These are phyloP conservation scores for Ophiostoma australiae DNA, from an alignment of 2,329 filamentous ascomycete genomes.

Conservation along the genomic window DNA sequence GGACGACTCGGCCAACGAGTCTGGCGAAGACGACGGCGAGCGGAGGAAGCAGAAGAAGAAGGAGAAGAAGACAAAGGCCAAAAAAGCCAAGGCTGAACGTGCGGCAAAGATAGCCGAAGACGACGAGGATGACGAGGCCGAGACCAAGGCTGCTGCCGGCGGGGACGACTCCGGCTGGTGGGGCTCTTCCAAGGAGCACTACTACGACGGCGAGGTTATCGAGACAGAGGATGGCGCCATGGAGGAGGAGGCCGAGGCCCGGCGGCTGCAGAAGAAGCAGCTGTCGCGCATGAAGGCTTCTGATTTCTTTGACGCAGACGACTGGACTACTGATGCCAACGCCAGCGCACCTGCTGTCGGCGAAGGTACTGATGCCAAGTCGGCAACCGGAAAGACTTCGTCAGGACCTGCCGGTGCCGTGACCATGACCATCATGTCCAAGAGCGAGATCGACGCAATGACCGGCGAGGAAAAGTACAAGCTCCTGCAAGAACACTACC, in stretches of 20 bases:
- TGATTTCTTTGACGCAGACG: slow-evolving; percentile 89
- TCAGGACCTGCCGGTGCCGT: slow-evolving; percentile 51
- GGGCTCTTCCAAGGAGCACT: slow-evolving; percentile 83
- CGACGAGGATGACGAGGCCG: slow-evolving; percentile 51
- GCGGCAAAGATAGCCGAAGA: slow-evolving; percentile 38
- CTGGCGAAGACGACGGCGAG: slow-evolving; percentile 24
- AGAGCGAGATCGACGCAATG: slow-evolving; percentile 79
- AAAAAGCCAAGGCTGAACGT: slow-evolving; percentile 20
- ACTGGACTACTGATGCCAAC: slow-evolving; percentile 59
- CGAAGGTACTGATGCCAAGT: slow-evolving; percentile 25
- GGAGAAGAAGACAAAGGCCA: slow-evolving; percentile 34
- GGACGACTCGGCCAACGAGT: slow-evolving; percentile 30
- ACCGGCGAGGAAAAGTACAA: slow-evolving; percentile 65
- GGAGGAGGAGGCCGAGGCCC: slow-evolving; percentile 88
- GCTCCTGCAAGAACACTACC: slow-evolving; percentile 75
- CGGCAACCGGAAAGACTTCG: not conserved
- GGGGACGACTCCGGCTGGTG: slow-evolving; percentile 66
- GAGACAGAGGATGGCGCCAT: slow-evolving; percentile 65
- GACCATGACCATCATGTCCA: slow-evolving; percentile 77
- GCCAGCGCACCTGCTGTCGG: slow-evolving; percentile 39
- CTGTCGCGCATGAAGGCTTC: slow-evolving; percentile 81
- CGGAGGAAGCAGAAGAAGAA: slow-evolving; percentile 21
- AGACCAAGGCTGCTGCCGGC: slow-evolving; percentile 49
- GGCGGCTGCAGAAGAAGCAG: slow-evolving; percentile 84
- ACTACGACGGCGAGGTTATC: slow-evolving; percentile 80